phyloP scores from a whole-genome alignment of 176 grass and related monocot species.

The Coix lacrymajobi region DNA sequence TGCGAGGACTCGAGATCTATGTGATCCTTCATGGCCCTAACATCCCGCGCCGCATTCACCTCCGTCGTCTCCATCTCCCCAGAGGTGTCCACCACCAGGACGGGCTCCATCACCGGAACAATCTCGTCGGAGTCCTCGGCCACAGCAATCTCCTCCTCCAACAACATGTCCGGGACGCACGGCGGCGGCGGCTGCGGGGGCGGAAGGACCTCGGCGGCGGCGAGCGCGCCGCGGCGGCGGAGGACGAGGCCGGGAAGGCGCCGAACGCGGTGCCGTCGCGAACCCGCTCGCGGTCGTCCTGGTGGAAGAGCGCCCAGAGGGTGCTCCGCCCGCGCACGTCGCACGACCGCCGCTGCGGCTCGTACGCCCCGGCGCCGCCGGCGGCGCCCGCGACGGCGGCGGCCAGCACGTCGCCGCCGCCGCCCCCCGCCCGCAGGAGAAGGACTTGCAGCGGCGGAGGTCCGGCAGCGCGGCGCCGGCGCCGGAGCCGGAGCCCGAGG shows the following conservation, averaged over 20 bases:
- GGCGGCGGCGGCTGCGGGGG: neutral
- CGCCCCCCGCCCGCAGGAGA: slow-evolving; percentile 69
- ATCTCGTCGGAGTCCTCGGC: slow-evolving; percentile 61
- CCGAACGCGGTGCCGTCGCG: slow-evolving; percentile 47
- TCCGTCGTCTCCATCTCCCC: slow-evolving; percentile 55
- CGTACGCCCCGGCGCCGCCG: neutral
- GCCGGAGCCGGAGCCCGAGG: slow-evolving; percentile 10
- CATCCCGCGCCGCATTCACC: neutral
- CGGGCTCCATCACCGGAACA: slow-evolving; percentile 39
- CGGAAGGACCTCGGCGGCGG: slow-evolving; percentile 31
- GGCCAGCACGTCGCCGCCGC: slow-evolving; percentile 28
- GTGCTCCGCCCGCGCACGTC: slow-evolving; percentile 82
- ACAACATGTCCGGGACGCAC: slow-evolving; percentile 29
- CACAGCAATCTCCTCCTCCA: slow-evolving; percentile 49
- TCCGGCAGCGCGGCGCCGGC: slow-evolving; percentile 31
- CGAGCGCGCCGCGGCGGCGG: slow-evolving; percentile 42
- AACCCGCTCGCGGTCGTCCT: slow-evolving; percentile 76
- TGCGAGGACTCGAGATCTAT: slow-evolving; percentile 80
- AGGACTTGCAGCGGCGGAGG: slow-evolving; percentile 79
- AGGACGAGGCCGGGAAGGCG: slow-evolving; percentile 51
- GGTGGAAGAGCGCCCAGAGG: slow-evolving; percentile 88
- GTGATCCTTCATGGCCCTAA: slow-evolving; percentile 83
- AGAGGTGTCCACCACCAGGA: slow-evolving; percentile 41
- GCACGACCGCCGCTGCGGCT: slow-evolving; percentile 83
- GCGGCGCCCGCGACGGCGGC: neutral